A percentile compares a stretch with the other conserved stretches of the same genome.
Conservation (phyloP, 2,329 filamentous ascomycete species). For the Colletotrichum endophyticum region DNA sequence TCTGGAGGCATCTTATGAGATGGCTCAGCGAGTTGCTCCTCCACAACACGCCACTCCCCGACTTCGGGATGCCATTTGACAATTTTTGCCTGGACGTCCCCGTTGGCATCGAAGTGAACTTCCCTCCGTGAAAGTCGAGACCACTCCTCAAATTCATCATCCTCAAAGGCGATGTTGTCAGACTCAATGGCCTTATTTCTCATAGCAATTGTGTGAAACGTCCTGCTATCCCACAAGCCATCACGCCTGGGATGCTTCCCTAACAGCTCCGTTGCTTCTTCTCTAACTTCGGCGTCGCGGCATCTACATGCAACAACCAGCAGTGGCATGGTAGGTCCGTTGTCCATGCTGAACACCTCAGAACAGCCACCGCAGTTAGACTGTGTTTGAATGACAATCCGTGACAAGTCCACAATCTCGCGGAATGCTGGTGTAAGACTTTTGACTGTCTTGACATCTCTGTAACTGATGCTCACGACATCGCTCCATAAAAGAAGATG, state of each 20-base stretch:
- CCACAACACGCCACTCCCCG: neutral
- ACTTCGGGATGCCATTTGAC: neutral
- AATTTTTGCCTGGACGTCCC: neutral
- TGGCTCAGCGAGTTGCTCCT: neutral
- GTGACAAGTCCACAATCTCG: slow-evolving; percentile 42
- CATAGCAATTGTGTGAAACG: slow-evolving; percentile 42
- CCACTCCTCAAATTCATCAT: slow-evolving; percentile 40
- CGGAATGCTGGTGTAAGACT: slow-evolving; percentile 45
- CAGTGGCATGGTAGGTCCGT: slow-evolving; percentile 49
- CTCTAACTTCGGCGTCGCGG: slow-evolving; percentile 39
- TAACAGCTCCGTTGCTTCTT: slow-evolving; percentile 45
- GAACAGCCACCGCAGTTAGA: slow-evolving; percentile 11
- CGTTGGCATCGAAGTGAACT: slow-evolving; percentile 39
- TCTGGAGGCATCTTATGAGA: neutral
- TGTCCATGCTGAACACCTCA: slow-evolving; percentile 48
- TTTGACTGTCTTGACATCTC: slow-evolving; percentile 35
- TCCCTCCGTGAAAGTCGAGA: slow-evolving; percentile 40
- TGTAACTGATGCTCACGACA: slow-evolving; percentile 40
- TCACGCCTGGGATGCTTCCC: slow-evolving; percentile 45
- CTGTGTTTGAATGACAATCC: slow-evolving; percentile 35
- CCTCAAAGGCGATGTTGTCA: slow-evolving; percentile 34
- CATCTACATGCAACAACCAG: slow-evolving; percentile 45
- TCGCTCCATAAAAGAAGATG: slow-evolving; percentile 46
- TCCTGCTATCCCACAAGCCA: slow-evolving; percentile 46
- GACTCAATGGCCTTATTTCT: slow-evolving; percentile 39